Conservation (phyloP, 2,329 filamentous ascomycete species). For the Fusarium veterinarium region DNA sequence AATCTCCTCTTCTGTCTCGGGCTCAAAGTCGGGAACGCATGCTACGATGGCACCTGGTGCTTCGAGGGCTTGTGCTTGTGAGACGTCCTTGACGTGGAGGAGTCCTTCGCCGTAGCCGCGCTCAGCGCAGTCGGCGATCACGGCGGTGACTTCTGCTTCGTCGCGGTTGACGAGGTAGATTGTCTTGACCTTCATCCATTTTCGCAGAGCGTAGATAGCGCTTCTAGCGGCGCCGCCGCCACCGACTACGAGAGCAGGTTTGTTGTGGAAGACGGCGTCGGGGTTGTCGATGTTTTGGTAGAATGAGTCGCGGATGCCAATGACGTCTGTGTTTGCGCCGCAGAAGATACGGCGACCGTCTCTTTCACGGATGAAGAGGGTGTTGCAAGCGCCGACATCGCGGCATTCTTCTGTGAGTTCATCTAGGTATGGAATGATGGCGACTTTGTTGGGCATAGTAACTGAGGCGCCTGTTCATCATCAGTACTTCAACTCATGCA, state of each 20-base stretch:
- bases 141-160: conserved; percentile 71
- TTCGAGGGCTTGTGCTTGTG: conserved; percentile 69
- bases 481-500: background rate
- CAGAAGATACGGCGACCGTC: conserved; percentile 65
- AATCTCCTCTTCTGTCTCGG: conserved; percentile 71
- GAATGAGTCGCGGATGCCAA: conserved; percentile 81
- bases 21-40: conserved; percentile 82
- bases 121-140: conserved; percentile 71
- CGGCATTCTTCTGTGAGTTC: conserved; percentile 77
- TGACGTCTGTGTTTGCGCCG: conserved; percentile 85
- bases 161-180: conserved; percentile 86
- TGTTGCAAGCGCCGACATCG: conserved; percentile 83
- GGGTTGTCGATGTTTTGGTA: conserved; percentile 63
- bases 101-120: conserved; percentile 70
- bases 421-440: conserved; percentile 79
- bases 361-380: conserved; percentile 72
- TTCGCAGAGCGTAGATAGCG: conserved; percentile 79
- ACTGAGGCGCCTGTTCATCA: conserved; percentile 69
- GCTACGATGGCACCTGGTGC: conserved; percentile 75
- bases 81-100: conserved; percentile 68
- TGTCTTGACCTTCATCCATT: conserved; percentile 73
- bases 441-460: conserved; percentile 87
- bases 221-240: conserved; percentile 83
- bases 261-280: conserved; percentile 62
- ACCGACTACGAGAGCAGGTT: conserved; percentile 78